A percentile compares a stretch with the other conserved stretches of the same genome.
Evolutionary conservation across 176 grass and related monocot genomes (phyloP).

Genomic region (Cenchrus americanus): DNA sequence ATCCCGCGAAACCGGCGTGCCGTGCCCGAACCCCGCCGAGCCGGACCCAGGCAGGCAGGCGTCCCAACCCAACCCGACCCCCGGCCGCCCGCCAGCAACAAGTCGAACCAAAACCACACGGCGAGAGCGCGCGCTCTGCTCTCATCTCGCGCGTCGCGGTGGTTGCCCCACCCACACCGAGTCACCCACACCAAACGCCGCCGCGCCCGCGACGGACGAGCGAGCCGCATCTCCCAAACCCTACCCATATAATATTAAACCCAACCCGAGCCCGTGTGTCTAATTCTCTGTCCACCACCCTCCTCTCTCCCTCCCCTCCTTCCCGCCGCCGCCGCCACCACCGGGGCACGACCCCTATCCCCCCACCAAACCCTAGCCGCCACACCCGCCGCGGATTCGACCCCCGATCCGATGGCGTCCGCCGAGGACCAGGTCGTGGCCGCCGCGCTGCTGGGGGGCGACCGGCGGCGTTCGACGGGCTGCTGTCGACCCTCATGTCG

Average conservation of each 20-base stretch:
- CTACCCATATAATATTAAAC: slow-evolving; percentile 64
- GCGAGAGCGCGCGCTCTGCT: no score
- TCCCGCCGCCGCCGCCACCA: slow-evolving; percentile 38
- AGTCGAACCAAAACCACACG: neutral
- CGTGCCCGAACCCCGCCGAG: neutral
- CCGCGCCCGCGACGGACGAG: neutral
- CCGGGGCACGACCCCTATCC: neutral
- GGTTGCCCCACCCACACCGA: neutral
- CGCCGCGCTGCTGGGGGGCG: slow-evolving; percentile 65
- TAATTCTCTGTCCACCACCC: slow-evolving; percentile 33
- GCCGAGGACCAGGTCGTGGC: slow-evolving; percentile 61
- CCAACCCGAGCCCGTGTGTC: slow-evolving; percentile 14
- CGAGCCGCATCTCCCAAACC: slow-evolving; percentile 51
- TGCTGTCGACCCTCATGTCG: slow-evolving; percentile 86
- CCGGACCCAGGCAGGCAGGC: neutral
- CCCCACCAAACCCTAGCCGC: slow-evolving; percentile 42
- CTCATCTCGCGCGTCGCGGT: neutral
- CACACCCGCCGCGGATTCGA: neutral
- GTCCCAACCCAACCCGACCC: no score
- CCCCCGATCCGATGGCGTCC: slow-evolving; percentile 51
- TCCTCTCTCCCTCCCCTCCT: neutral
- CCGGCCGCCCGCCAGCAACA: neutral
- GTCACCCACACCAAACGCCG: no score
- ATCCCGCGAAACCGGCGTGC: slow-evolving; percentile 32
- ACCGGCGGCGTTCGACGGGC: slow-evolving; percentile 71